phyloP scores from a whole-genome alignment of 176 grass and related monocot genomes.

The Chloris gayana region DNA sequence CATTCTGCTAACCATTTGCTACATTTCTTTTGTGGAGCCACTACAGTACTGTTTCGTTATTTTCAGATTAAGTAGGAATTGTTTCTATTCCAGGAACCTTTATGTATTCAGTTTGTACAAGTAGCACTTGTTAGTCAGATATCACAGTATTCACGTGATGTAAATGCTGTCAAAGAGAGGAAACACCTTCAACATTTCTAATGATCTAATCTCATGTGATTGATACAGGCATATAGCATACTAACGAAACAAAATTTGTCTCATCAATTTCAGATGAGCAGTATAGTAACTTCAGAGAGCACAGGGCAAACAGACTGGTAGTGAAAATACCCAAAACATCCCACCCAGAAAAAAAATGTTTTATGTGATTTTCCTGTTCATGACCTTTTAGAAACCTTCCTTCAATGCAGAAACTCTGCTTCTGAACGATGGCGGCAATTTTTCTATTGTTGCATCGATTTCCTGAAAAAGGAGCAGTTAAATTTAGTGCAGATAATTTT shows the following conservation, averaged over 20 bases:
- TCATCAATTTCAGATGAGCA: not conserved
- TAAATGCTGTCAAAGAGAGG: not conserved
- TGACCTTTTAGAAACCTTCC: constrained; percentile 58
- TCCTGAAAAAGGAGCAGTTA: constrained; percentile 55
- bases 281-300: not conserved
- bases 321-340: not conserved
- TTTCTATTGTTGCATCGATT: constrained; percentile 69
- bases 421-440: constrained; percentile 50
- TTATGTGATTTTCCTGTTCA: not conserved
- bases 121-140: constrained; percentile 8
- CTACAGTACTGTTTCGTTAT: not conserved
- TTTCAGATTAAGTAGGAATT: constrained; percentile 11
- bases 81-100: not conserved
- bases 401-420: constrained; percentile 71
- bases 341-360: not conserved
- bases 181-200: not conserved
- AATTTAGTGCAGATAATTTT: not conserved
- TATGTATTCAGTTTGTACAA: not conserved
- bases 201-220: not conserved
- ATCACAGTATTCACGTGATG: not conserved
- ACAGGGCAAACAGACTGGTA: not conserved
- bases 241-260: not conserved
- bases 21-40: not conserved
- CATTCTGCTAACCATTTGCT: constrained; percentile 10
- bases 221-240: not conserved